phyloP scores from a whole-genome alignment of 1,139 yeast genomes.

The Hyphopichia burtonii region DNA sequence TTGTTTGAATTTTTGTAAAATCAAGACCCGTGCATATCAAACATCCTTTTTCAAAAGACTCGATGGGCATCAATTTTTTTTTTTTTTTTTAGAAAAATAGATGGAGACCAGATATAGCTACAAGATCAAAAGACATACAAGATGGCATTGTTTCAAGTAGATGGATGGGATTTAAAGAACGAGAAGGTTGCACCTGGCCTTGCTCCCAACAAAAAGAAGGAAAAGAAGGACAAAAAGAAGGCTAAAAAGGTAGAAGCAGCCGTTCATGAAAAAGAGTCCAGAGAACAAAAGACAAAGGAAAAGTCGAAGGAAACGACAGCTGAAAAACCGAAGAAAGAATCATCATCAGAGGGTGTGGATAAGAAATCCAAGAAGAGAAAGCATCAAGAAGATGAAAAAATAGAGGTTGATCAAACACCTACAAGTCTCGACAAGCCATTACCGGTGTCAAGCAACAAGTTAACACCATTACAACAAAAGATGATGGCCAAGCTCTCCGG shows the following conservation, averaged over 20 bases:
- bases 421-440: slow-evolving; percentile 16
- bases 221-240: slow-evolving; percentile 29
- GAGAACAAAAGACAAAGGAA: slow-evolving; percentile 8
- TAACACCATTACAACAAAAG: slow-evolving; percentile 91
- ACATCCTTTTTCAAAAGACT: too few species aligned
- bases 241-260: slow-evolving; percentile 11
- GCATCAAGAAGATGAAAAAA: slow-evolving; percentile 7
- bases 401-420: slow-evolving; percentile 5
- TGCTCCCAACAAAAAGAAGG: slow-evolving; percentile 29
- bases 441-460: slow-evolving; percentile 32
- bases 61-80: neutral
- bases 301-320: neutral
- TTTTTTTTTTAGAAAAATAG: too few species aligned
- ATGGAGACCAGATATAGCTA: neutral
- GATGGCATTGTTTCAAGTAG: slow-evolving; percentile 77
- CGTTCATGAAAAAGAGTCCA: slow-evolving; percentile 1
- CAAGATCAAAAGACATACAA: neutral
- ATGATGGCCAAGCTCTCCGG: slow-evolving; percentile 96
- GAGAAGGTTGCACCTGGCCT: slow-evolving; percentile 51
- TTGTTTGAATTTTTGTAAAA: neutral
- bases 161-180: slow-evolving; percentile 75
- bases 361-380: slow-evolving; percentile 8
- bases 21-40: neutral
- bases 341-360: slow-evolving; percentile 8
- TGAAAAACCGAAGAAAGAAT: slow-evolving; percentile 6